These are phyloP conservation scores for Ascochyta lentis DNA, from an alignment of 2,329 filamentous ascomycete species.

Conservation along the genomic window DNA sequence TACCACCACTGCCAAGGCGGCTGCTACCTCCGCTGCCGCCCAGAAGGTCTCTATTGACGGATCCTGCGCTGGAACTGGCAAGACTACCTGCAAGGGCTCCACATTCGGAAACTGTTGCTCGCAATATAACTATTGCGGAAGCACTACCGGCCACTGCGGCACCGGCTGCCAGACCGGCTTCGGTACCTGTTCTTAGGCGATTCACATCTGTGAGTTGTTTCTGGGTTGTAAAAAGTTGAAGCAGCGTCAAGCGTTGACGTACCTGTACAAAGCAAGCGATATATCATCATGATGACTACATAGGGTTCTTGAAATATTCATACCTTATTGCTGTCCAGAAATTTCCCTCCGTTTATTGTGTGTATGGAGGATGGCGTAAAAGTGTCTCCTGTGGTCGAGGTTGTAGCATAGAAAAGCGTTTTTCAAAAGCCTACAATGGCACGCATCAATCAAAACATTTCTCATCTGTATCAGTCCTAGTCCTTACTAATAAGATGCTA, in stretches of 20 bases:
- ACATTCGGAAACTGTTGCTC: conserved; percentile 52
- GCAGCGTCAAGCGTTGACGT: conserved; percentile 14
- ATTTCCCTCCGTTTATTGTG: background rate
- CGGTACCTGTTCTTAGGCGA: conserved; percentile 34
- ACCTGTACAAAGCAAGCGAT: conserved; percentile 15
- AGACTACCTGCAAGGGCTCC: conserved; percentile 52
- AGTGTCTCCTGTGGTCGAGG: no score
- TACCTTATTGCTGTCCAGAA: background rate
- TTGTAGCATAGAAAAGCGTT: background rate
- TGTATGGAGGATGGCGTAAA: background rate
- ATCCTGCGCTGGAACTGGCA: conserved; percentile 30
- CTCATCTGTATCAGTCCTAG: background rate
- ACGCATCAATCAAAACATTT: background rate
- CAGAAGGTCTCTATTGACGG: conserved; percentile 33
- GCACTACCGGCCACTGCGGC: conserved; percentile 37
- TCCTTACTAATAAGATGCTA: no score
- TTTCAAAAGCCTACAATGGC: background rate
- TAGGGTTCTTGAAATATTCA: conserved; percentile 4
- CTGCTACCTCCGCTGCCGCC: conserved; percentile 1
- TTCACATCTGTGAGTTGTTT: background rate
- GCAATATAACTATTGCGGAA: conserved; percentile 51
- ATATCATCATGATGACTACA: conserved; percentile 10
- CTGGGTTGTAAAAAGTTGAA: conserved; percentile 13
- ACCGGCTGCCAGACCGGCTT: conserved; percentile 42
- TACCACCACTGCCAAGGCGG: conserved; percentile 5